These are phyloP conservation scores for Bondarzewia mesenterica DNA, from an alignment of 1,284 basidiomycete species.

Conservation along the genomic window DNA sequence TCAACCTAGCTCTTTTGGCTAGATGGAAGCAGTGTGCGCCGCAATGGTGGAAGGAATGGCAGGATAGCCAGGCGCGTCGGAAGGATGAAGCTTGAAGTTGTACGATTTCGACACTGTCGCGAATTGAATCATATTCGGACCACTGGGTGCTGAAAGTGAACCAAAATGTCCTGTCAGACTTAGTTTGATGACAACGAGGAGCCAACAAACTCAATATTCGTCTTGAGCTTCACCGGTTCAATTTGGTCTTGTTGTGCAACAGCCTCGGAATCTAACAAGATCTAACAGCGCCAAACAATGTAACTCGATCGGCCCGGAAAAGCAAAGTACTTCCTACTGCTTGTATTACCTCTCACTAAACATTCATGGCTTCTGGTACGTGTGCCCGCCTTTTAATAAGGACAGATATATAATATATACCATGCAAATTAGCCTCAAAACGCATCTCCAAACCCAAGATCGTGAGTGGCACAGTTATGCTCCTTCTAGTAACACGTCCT, in stretches of 20 bases:
- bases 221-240: no score
- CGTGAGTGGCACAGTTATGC: conserved; percentile 25
- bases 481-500: not conserved
- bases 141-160: no score
- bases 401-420: not conserved
- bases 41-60: no score
- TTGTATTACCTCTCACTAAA: not conserved
- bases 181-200: no score
- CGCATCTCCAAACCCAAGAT: conserved; percentile 33
- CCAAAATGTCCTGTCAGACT: no score
- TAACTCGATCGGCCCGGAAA: not conserved
- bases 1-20: no score
- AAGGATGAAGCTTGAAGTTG: no score
- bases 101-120: no score
- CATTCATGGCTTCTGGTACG: conserved; percentile 16
- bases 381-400: conserved; percentile 1
- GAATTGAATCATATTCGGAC: no score
- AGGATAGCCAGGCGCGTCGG: no score
- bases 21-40: no score
- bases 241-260: conserved; percentile 1
- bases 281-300: conserved; percentile 5
- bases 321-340: not conserved
- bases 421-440: conserved; percentile 14
- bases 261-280: conserved; percentile 3
- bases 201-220: no score